These are phyloP conservation scores for Arbutus unedo DNA, from an alignment of 148 eudicot species.

Conservation along the genomic window DNA sequence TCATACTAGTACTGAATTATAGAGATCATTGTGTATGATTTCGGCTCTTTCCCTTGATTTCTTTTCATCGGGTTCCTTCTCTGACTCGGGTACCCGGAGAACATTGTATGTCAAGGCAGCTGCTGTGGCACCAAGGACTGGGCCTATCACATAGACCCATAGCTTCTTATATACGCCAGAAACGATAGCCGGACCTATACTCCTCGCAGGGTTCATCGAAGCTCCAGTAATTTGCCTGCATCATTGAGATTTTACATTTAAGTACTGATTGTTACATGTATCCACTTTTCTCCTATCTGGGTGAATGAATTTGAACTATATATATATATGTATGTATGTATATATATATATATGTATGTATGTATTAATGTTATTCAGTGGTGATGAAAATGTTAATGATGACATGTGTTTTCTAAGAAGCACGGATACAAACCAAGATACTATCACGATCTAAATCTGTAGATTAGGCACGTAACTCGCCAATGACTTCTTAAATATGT, in stretches of 20 bases:
- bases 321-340: no score
- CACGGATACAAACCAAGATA: neutral
- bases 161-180: slow-evolving; percentile 30
- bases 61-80: neutral
- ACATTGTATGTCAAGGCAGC: slow-evolving; percentile 33
- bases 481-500: no score
- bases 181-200: slow-evolving; percentile 42
- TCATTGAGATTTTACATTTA: neutral
- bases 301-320: neutral
- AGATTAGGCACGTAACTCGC: no score
- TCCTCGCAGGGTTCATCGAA: slow-evolving; percentile 51
- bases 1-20: neutral
- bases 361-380: neutral
- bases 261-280: neutral
- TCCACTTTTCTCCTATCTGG: neutral
- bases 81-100: slow-evolving; percentile 20
- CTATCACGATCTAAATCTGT: no score
- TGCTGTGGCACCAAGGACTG: slow-evolving; percentile 35
- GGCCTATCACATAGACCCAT: slow-evolving; percentile 38
- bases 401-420: neutral
- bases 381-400: neutral
- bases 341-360: no score
- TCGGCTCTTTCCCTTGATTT: slow-evolving; percentile 13
- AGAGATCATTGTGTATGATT: slow-evolving; percentile 25
- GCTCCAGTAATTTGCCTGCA: slow-evolving; percentile 46